Evolutionary conservation across 805 yeast species (phyloP).

Genomic region (Candida pini): DNA sequence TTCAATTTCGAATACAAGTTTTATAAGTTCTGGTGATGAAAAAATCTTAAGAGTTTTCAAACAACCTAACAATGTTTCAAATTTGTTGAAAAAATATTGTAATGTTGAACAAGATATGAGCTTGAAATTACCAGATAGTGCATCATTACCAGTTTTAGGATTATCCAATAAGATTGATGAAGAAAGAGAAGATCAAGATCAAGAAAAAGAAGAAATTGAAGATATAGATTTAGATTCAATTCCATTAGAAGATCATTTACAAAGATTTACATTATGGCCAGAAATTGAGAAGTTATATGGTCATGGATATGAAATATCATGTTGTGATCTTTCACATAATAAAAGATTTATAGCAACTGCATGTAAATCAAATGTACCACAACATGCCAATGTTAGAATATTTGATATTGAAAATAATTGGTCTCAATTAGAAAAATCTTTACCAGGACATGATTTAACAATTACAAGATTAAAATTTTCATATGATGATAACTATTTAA

Average conservation of each 20-base stretch:
- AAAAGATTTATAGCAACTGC: conserved; percentile 72
- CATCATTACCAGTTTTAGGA: conserved; percentile 89
- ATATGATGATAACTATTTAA: conserved; percentile 53
- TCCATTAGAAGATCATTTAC: conserved; percentile 87
- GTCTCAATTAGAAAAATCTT: conserved; percentile 59
- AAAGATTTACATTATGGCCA: conserved; percentile 90
- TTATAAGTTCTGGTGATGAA: conserved; percentile 95
- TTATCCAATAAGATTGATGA: conserved; percentile 78
- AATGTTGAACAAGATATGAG: conserved; percentile 29
- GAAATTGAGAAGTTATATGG: conserved; percentile 94
- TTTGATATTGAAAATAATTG: conserved; percentile 52
- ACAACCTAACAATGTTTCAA: conserved; percentile 74
- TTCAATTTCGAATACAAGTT: conserved; percentile 52
- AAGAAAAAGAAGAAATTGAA: conserved; percentile 37
- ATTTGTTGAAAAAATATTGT: conserved; percentile 50
- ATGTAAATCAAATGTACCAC: conserved; percentile 79
- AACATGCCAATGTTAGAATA: conserved; percentile 81
- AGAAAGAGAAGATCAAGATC: conserved; percentile 33
- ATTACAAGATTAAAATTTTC: conserved; percentile 80
- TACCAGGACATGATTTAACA: conserved; percentile 75
- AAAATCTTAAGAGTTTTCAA: conserved; percentile 85
- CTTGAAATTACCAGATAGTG: conserved; percentile 64
- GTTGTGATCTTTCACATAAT: conserved; percentile 67
- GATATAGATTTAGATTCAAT: conserved; percentile 34
- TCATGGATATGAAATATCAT: conserved; percentile 90